Evolutionary conservation across 371 early-diverging fungal species (phyloP), one percentile per base, ranked within the genome.

Genomic region (Lichtheimia ornata): DNA sequence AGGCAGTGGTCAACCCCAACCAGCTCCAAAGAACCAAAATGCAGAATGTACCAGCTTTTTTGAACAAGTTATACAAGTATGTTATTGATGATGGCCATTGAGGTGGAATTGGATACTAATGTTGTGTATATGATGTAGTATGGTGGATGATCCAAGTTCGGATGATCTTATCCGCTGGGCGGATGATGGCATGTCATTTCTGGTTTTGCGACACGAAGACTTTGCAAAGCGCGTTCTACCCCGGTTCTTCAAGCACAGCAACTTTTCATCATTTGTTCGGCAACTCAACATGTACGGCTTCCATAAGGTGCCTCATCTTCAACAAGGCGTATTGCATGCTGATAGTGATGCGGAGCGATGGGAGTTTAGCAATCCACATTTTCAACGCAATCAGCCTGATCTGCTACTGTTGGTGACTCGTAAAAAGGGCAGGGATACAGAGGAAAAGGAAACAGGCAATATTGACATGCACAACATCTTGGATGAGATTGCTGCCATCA

Each of bases 261-360:
- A 97, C 69, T 92, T 95, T 64, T 90, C 92, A 20, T 91, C 91
- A 11, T 97, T 97, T 88, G 96, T 97, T 9, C 84, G 97, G 12
- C 97, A 97, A 72, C 83, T 97, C 12, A 97, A 97, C 66, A 95
- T 95, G 92, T 93, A 94, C 63, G 95, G 92, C 14, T 91, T 89
- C 58, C 86, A 89, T 63, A 94, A 94, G 59, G 84, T 92, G 9
- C 90, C 92, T 1, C 91, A 91, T 70, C 73, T 93, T 40, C 88
- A 90, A 61, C 89, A 89, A 56, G 93, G 93, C 11, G 89, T 88
- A 2, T 74, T 92, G 12, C 81, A 82, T 53, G 79, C 82, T 1
- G 84, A 85, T 35, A 70, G 87, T 13, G 91, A 88, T 24, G 66
- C 81, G 17, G 86, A 79, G 51, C 78, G 78, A 22, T 85, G 85